Conservation (phyloP, 768 basidiomycete species). For the Postia placenta region DNA sequence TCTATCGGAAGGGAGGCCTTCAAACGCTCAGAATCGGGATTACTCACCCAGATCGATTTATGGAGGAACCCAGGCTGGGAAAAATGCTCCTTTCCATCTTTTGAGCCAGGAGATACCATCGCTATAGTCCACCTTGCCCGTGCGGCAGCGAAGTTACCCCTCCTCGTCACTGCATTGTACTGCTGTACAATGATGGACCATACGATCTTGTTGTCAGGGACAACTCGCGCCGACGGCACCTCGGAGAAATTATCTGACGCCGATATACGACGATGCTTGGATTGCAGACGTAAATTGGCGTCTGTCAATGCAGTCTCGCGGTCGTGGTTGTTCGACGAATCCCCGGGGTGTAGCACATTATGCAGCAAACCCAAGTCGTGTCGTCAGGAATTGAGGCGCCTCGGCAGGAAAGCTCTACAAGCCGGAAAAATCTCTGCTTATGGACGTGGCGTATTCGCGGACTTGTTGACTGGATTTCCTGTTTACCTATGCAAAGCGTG, state of each 20-base stretch:
- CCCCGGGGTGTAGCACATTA: too few species aligned
- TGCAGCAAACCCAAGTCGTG: too few species aligned
- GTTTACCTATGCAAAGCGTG: too few species aligned
- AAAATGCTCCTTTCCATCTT: not conserved
- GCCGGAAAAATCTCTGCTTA: too few species aligned
- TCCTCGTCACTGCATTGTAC: constrained; percentile 7
- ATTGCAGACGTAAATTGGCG: not conserved
- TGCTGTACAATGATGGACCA: not conserved
- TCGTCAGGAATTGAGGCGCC: too few species aligned
- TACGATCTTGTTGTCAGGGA: not conserved
- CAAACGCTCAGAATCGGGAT: not conserved
- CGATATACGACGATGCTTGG: not conserved
- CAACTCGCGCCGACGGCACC: constrained; percentile 2
- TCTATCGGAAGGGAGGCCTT: not conserved
- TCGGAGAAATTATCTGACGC: constrained; percentile 1
- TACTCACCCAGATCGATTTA: not conserved
- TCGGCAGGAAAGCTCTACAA: too few species aligned
- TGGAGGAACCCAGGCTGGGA: constrained; percentile 1
- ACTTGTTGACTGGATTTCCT: too few species aligned
- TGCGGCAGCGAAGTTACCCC: constrained; percentile 5
- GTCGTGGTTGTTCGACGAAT: too few species aligned
- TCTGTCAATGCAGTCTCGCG: too few species aligned
- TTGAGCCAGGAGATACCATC: not conserved
- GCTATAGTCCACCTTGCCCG: constrained; percentile 7
- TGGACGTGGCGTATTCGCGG: too few species aligned